Percentiles rank a stretch among this genome's conserved stretches.
phyloP scores from a whole-genome alignment of 306 rosid genomes.

The Acmispon strigosus region DNA sequence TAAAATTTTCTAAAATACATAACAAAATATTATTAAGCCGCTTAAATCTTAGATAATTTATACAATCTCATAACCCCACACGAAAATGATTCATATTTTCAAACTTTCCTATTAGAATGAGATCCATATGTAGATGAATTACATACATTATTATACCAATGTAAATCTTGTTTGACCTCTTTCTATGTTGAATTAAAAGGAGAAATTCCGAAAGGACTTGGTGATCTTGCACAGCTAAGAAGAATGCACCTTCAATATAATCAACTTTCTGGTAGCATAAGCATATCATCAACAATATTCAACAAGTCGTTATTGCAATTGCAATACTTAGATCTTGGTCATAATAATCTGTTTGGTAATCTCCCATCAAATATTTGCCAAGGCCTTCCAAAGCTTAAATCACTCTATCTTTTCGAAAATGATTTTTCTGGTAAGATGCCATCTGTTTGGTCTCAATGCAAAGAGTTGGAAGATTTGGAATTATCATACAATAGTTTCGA shows the following conservation, averaged over 20 bases:
- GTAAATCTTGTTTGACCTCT: background rate
- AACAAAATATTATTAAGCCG: too few species aligned
- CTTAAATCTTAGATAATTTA: too few species aligned
- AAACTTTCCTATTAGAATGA: too few species aligned
- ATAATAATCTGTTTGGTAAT: background rate
- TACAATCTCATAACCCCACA: too few species aligned
- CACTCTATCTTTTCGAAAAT: background rate
- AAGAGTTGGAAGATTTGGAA: background rate
- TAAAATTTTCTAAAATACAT: too few species aligned
- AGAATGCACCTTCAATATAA: background rate
- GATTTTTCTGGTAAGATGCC: background rate
- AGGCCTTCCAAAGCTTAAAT: conserved; percentile 2
- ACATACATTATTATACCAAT: too few species aligned
- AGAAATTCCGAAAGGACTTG: conserved; percentile 4
- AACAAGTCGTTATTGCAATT: conserved; percentile 4
- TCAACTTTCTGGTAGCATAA: background rate
- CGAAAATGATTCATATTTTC: too few species aligned
- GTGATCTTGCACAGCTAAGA: background rate
- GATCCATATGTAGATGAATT: too few species aligned
- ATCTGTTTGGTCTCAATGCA: conserved; percentile 8
- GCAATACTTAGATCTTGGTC: background rate
- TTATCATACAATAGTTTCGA: background rate
- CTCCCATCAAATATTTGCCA: conserved; percentile 13
- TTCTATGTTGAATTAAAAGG: background rate
- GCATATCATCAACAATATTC: background rate